Evolutionary conservation across 768 basidiomycete genomes (phyloP).

Genomic region (Rhodotorula kratochvilovae): DNA sequence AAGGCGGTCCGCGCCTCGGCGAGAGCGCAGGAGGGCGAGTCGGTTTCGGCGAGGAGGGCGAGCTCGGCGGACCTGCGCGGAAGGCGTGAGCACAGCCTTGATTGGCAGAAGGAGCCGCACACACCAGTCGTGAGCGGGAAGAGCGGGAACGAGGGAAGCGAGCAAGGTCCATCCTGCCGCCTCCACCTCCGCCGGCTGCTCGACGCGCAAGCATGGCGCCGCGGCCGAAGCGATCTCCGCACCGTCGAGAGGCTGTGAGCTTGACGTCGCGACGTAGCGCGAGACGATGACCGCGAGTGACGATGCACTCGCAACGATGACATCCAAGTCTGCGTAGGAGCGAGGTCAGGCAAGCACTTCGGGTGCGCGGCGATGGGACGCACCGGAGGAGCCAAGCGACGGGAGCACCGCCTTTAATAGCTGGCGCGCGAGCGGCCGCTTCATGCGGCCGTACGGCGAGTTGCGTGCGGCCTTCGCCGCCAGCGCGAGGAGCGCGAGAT

Average conservation of each 20-base stretch:
- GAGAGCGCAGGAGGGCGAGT: background rate
- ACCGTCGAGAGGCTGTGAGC: background rate
- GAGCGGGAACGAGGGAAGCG: background rate
- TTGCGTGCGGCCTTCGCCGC: slow-evolving; percentile 4
- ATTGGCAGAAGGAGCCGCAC: too few relatives aligned
- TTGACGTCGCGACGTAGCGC: background rate
- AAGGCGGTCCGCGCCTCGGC: background rate
- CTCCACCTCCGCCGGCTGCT: background rate
- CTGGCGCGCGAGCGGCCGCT: slow-evolving; percentile 8
- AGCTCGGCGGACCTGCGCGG: background rate
- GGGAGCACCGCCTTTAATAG: background rate
- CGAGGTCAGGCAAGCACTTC: too few relatives aligned
- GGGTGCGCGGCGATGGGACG: background rate
- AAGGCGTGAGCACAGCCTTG: background rate
- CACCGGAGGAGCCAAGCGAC: background rate
- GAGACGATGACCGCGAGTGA: background rate
- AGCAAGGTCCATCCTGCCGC: background rate
- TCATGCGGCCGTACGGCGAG: slow-evolving; percentile 26
- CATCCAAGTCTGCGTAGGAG: background rate
- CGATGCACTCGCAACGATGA: background rate
- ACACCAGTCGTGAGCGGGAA: background rate
- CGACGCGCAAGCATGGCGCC: background rate
- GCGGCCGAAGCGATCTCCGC: background rate
- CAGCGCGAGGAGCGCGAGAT: background rate
- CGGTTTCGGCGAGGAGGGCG: background rate